Conservation (phyloP, 1,139 yeast species). For the Wickerhamomyces sp. region DNA sequence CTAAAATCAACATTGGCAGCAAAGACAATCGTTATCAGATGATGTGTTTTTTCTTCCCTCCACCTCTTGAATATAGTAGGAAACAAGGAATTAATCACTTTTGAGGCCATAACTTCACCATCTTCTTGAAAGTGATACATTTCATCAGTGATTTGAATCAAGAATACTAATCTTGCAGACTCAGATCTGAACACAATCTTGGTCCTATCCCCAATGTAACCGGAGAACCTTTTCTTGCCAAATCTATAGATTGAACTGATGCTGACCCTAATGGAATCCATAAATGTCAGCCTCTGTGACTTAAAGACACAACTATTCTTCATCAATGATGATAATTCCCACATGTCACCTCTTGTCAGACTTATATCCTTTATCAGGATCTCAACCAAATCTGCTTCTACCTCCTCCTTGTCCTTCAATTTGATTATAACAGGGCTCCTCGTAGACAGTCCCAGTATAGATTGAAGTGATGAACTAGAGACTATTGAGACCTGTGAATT, state of each 20-base stretch:
- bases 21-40: constrained; percentile 83
- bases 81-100: constrained; percentile 81
- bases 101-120: constrained; percentile 91
- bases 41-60: constrained; percentile 85
- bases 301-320: constrained; percentile 61
- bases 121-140: constrained; percentile 99
- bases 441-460: constrained; percentile 59
- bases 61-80: constrained; percentile 88
- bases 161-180: constrained; percentile 75
- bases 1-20: constrained; percentile 72
- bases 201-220: constrained; percentile 69
- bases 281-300: constrained; percentile 59
- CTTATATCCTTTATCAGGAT: constrained; percentile 76
- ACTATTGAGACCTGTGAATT: constrained; percentile 48
- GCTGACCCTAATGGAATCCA: constrained; percentile 59
- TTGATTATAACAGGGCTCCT: constrained; percentile 58
- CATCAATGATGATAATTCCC: constrained; percentile 68
- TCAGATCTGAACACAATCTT: constrained; percentile 85
- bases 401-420: constrained; percentile 42
- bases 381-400: constrained; percentile 78
- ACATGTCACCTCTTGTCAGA: constrained; percentile 89
- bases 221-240: constrained; percentile 62
- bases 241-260: constrained; percentile 65
- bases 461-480: constrained; percentile 54
- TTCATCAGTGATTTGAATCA: constrained; percentile 86